Conservation (phyloP, 345 rosid species). For the Eucalyptus sp. region DNA sequence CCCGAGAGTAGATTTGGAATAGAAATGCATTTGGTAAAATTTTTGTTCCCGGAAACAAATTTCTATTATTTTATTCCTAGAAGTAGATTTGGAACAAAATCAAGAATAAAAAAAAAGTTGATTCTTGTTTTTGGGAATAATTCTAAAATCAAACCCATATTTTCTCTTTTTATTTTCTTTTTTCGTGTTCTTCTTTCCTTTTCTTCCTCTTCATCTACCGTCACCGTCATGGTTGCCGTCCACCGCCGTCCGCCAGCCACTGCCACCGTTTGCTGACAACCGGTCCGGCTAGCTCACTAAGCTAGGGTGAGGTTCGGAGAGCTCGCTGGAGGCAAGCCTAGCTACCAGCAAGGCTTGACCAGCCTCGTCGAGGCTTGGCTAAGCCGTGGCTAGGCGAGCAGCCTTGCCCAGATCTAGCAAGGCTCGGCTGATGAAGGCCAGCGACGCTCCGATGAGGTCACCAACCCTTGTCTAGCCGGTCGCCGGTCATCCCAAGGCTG, state of each 20-base stretch:
- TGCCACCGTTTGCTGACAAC: rapidly evolving
- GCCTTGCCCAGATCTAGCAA: too few relatives aligned
- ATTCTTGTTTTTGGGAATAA: too few relatives aligned
- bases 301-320: too few relatives aligned
- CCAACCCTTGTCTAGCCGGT: rapidly evolving
- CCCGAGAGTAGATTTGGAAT: rapidly evolving
- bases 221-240: rapidly evolving
- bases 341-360: rapidly evolving
- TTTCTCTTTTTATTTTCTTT: too few relatives aligned
- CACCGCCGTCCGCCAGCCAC: rapidly evolving
- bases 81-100: too few relatives aligned
- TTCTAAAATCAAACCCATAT: too few relatives aligned
- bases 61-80: rapidly evolving
- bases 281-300: rapidly evolving
- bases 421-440: rapidly evolving
- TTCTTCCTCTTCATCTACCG: too few relatives aligned
- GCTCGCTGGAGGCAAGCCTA: too few relatives aligned
- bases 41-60: rapidly evolving
- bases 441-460: rapidly evolving
- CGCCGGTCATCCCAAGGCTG: rapidly evolving
- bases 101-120: too few relatives aligned
- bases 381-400: too few relatives aligned
- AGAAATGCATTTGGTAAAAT: too few relatives aligned
- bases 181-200: too few relatives aligned
- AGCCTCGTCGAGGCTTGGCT: rapidly evolving